Percentiles rank a stretch among this genome's conserved stretches.
These are phyloP conservation scores for Amanita pallidorosea DNA, from an alignment of 768 basidiomycete species.

Conservation along the genomic window DNA sequence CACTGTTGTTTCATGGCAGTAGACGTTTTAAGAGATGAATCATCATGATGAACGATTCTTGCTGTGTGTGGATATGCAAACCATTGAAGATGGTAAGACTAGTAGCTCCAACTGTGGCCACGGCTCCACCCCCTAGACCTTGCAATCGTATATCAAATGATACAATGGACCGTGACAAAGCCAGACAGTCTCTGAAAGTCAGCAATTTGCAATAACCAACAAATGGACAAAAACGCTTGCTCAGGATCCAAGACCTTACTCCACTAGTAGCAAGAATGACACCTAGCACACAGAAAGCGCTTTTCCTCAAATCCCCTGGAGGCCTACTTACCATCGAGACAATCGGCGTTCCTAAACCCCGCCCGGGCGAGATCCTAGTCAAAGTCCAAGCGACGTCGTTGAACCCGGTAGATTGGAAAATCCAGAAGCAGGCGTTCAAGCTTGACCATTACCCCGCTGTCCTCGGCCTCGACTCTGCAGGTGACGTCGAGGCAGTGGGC, in stretches of 20 bases:
- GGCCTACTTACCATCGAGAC: slow-evolving; percentile 13
- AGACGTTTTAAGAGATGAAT: too few relatives aligned
- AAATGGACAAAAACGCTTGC: too few relatives aligned
- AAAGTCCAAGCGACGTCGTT: slow-evolving; percentile 28
- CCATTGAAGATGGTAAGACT: too few relatives aligned
- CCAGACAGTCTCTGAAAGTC: background rate
- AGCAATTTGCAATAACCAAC: background rate
- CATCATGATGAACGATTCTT: too few relatives aligned
- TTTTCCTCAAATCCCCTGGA: slow-evolving; percentile 13
- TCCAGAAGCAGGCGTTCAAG: slow-evolving; percentile 16
- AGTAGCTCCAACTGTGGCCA: too few relatives aligned
- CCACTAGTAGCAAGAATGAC: background rate
- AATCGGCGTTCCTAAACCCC: slow-evolving; percentile 16
- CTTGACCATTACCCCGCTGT: slow-evolving; percentile 27
- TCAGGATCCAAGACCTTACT: too few relatives aligned
- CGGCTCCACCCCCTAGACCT: too few relatives aligned
- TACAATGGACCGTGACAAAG: too few relatives aligned
- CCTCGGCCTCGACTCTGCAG: slow-evolving; percentile 27
- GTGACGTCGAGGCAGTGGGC: slow-evolving; percentile 27
- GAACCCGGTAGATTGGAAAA: slow-evolving; percentile 37
- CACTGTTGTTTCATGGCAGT: too few relatives aligned
- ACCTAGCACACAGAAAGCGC: slow-evolving; percentile 14
- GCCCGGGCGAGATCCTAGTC: slow-evolving; percentile 30
- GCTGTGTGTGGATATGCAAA: too few relatives aligned
- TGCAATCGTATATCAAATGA: too few relatives aligned